Conservation (phyloP, 176 grass and related monocot species). For the Otatea glauca region DNA sequence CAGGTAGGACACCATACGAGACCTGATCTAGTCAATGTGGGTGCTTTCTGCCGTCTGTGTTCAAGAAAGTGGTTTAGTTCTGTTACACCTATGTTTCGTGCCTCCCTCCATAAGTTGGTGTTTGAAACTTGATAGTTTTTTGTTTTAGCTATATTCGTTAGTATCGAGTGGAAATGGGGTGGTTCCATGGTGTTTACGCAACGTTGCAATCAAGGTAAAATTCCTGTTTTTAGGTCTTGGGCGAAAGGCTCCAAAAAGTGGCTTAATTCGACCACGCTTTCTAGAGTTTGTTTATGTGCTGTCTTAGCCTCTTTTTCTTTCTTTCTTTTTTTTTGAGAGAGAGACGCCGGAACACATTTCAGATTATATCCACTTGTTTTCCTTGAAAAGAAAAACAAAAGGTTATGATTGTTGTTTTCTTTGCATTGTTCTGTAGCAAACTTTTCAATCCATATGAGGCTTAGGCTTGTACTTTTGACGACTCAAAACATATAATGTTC, state of each 20-base stretch:
- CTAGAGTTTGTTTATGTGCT: background rate
- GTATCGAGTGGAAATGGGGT: background rate
- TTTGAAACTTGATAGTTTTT: background rate
- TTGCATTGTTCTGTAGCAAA: background rate
- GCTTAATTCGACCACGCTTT: background rate
- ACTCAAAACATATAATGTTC: background rate
- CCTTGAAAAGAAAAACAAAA: background rate
- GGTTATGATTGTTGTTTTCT: background rate
- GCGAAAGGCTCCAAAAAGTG: background rate
- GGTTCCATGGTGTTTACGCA: background rate
- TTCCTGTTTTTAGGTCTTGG: background rate
- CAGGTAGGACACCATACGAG: background rate
- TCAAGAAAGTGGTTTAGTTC: background rate
- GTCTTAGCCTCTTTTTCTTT: background rate
- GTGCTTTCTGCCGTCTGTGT: constrained; percentile 10
- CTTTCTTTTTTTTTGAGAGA: no score
- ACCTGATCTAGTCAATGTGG: constrained; percentile 29
- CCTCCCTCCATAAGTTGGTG: background rate
- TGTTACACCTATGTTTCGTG: background rate
- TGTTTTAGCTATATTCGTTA: background rate
- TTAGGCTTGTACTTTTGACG: background rate
- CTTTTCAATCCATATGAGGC: background rate
- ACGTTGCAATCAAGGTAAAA: background rate
- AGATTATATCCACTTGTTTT: background rate
- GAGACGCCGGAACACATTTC: background rate